Percentiles rank a stretch among this genome's conserved stretches.
These are phyloP conservation scores for Aechmea fasciata DNA, from an alignment of 176 grass and related monocot genomes.

Conservation along the genomic window DNA sequence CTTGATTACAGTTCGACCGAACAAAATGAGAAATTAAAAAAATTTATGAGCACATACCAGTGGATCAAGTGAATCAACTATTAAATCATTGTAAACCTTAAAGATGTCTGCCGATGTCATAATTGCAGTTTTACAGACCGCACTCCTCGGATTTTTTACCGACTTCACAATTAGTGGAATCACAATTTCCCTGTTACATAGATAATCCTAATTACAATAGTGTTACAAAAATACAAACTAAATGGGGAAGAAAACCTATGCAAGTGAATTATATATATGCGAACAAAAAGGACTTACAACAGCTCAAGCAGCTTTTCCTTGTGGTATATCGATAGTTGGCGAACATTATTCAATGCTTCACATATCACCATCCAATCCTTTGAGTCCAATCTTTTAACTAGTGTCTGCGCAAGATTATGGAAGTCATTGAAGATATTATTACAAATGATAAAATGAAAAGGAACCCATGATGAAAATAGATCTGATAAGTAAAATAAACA, in stretches of 20 bases:
- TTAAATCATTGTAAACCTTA: constrained; percentile 61
- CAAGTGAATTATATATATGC: neutral
- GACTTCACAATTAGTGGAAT: constrained; percentile 88
- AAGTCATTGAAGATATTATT: constrained; percentile 10
- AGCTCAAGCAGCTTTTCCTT: constrained; percentile 68
- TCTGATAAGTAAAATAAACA: neutral
- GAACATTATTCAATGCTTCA: constrained; percentile 92
- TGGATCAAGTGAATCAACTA: constrained; percentile 65
- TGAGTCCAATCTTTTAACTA: constrained; percentile 76
- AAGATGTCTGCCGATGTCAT: constrained; percentile 95
- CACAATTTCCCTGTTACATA: constrained; percentile 43
- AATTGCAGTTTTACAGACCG: constrained; percentile 89
- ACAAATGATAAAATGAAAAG: neutral
- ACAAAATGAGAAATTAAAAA: neutral
- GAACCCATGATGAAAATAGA: neutral
- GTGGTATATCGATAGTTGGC: constrained; percentile 74
- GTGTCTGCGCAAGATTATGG: constrained; percentile 40
- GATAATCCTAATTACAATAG: constrained; percentile 5
- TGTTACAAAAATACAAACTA: neutral
- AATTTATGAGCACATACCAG: constrained; percentile 37
- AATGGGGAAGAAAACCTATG: neutral
- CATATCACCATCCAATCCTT: constrained; percentile 88
- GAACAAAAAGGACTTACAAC: constrained; percentile 45
- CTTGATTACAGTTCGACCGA: neutral
- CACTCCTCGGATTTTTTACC: constrained; percentile 95